Base-by-base conservation (phyloP, 306 rosid genomes). In the Malus orientalis region DNA sequence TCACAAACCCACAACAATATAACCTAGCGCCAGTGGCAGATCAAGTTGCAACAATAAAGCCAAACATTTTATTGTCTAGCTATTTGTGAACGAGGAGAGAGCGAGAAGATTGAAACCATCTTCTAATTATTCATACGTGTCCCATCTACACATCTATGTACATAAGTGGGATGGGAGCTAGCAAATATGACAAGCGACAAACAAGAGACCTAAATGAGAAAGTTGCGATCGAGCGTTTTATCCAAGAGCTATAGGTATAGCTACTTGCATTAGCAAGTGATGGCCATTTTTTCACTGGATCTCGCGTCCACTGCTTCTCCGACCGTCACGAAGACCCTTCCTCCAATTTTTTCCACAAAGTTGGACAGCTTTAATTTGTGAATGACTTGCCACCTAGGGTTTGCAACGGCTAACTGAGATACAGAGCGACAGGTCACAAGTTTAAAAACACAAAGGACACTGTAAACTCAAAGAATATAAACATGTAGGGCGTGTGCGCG, bases 361-460 rank as follows among this genome's bases (percentile, higher is more conserved):
- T 91, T 85, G 5, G 93, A 84, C 25, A 88, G 71, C 86, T 74
- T 93, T 25, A 89, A 88, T 87, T 91, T 93, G 92, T 93, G 97
- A 81, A 91, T 91, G 60, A 89, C 92, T 83, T 87, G 88, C 97
- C 97, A 93, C 54, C 90, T 87, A 0, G 98, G 98, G 69, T 86
- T 93, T 3, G 84, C 91, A 73, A 93, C 74, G 51, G 91, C 90
- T 71, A 93, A 66, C 98, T 93, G 84, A 4, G 42, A 32, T 8
- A 36, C 27, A 42, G 8, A 29, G 25, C 19, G 9, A 27, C 23
- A 22, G n/a, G 25, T 55, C 4, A 55, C 61, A 30, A 51, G 36
- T 51, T 16, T 18, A 53, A 51, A 59, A 51, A 18, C 25, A 9
- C 55, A 9, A 59, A 25, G 45, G 25, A 54, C 9, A 22, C 2